Conservation (phyloP, 768 basidiomycete species). For the Lactarius akahatsu region DNA sequence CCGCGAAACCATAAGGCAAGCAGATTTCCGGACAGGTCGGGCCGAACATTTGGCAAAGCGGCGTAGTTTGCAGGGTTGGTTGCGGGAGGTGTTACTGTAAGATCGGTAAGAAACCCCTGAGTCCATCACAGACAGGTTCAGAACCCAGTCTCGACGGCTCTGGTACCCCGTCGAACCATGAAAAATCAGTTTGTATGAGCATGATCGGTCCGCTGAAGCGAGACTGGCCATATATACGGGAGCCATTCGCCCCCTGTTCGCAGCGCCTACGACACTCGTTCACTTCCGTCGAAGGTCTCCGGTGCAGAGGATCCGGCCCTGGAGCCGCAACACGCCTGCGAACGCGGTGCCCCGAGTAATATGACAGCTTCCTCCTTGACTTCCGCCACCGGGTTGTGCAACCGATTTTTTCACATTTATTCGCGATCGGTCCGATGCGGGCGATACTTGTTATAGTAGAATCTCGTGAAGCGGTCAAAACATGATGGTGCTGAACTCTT, state of each 20-base stretch:
- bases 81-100: too few relatives aligned
- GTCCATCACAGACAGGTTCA: too few relatives aligned
- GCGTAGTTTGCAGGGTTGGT: too few relatives aligned
- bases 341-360: neutral
- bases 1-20: neutral
- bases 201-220: neutral
- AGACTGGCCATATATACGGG: neutral
- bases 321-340: neutral
- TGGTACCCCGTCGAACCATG: neutral
- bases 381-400: neutral
- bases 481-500: neutral
- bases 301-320: neutral
- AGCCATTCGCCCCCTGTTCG: neutral
- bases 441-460: neutral
- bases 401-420: conserved; percentile 1
- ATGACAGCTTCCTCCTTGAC: neutral
- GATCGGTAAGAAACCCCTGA: too few relatives aligned
- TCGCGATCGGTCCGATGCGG: neutral
- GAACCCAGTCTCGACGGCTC: too few relatives aligned
- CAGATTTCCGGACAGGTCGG: neutral
- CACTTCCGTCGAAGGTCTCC: neutral
- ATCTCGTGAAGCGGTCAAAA: neutral
- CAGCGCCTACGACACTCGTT: neutral
- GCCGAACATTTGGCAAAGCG: too few relatives aligned
- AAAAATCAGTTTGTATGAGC: neutral